These are phyloP conservation scores for Pythium periplocum DNA, from an alignment of 352 stramenopile species.

Conservation along the genomic window DNA sequence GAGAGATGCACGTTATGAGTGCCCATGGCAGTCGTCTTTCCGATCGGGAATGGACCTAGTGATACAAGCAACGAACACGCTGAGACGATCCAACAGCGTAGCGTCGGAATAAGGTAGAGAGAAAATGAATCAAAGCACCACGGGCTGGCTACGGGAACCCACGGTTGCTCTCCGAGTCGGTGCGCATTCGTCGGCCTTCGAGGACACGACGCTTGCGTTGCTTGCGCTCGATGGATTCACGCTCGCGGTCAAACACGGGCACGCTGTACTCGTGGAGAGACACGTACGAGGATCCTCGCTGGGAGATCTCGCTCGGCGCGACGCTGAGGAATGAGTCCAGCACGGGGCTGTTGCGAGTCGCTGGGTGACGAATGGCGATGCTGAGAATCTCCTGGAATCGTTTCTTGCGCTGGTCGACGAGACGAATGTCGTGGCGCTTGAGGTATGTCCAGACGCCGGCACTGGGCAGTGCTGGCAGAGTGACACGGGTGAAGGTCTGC, in stretches of 20 bases:
- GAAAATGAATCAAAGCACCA: too few species aligned
- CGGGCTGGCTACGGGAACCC: neutral
- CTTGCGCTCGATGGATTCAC: constrained; percentile 72
- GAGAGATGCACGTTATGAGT: too few species aligned
- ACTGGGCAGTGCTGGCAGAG: constrained; percentile 42
- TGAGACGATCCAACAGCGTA: too few species aligned
- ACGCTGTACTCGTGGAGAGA: constrained; percentile 62
- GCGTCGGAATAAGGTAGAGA: too few species aligned
- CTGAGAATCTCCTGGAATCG: constrained; percentile 80
- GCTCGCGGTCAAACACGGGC: constrained; percentile 64
- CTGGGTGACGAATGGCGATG: constrained; percentile 69
- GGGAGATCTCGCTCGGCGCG: constrained; percentile 37
- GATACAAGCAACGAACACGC: too few species aligned
- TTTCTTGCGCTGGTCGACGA: constrained; percentile 78
- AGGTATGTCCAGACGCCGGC: constrained; percentile 79
- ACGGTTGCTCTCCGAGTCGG: constrained; percentile 16
- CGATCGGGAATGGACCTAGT: too few species aligned
- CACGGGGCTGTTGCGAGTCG: constrained; percentile 53
- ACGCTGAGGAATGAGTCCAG: constrained; percentile 77
- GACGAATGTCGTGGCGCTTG: constrained; percentile 71
- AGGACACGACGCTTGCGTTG: constrained; percentile 70
- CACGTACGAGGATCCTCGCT: constrained; percentile 45
- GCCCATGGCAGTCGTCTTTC: too few species aligned
- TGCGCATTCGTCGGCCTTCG: constrained; percentile 49
- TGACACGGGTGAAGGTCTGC: constrained; percentile 23